Evolutionary conservation across 1,284 basidiomycete species (phyloP).

Genomic region (Leccinum angustisporum): DNA sequence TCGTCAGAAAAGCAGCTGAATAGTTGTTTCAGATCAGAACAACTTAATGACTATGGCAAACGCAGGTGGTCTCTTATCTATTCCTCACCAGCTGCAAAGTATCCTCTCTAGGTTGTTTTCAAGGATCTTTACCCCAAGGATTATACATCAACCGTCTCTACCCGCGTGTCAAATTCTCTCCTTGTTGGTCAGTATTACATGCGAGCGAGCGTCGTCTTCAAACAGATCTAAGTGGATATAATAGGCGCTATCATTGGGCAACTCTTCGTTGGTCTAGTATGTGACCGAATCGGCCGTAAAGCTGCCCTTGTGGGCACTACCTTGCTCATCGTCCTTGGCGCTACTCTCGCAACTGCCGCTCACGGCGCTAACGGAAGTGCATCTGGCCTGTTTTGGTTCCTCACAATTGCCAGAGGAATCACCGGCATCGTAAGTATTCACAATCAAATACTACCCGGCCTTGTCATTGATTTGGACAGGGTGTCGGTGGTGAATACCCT

Average conservation of each 20-base stretch:
- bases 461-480: slow-evolving; percentile 37
- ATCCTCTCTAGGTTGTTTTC: slow-evolving; percentile 52
- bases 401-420: slow-evolving; percentile 71
- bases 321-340: slow-evolving; percentile 67
- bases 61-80: slow-evolving; percentile 32
- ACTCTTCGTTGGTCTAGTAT: slow-evolving; percentile 63
- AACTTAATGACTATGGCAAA: slow-evolving; percentile 68
- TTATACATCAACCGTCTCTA: slow-evolving; percentile 64
- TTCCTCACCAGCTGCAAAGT: slow-evolving; percentile 1
- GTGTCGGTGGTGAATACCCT: slow-evolving; percentile 79
- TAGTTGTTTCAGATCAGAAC: slow-evolving; percentile 56
- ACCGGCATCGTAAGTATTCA: slow-evolving; percentile 59
- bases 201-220: slow-evolving; percentile 14
- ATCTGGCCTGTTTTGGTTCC: slow-evolving; percentile 73
- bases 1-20: slow-evolving; percentile 3
- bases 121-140: slow-evolving; percentile 57
- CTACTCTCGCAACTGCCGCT: slow-evolving; percentile 70
- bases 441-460: background rate
- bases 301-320: slow-evolving; percentile 72
- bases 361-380: slow-evolving; percentile 60
- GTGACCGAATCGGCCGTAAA: slow-evolving; percentile 73
- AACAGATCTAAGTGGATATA: slow-evolving; percentile 19
- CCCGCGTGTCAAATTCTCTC: slow-evolving; percentile 71
- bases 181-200: slow-evolving; percentile 55
- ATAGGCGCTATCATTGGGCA: slow-evolving; percentile 71